phyloP scores from a whole-genome alignment of 352 stramenopile genomes.

The Phytophthora macrochlamydospora region DNA sequence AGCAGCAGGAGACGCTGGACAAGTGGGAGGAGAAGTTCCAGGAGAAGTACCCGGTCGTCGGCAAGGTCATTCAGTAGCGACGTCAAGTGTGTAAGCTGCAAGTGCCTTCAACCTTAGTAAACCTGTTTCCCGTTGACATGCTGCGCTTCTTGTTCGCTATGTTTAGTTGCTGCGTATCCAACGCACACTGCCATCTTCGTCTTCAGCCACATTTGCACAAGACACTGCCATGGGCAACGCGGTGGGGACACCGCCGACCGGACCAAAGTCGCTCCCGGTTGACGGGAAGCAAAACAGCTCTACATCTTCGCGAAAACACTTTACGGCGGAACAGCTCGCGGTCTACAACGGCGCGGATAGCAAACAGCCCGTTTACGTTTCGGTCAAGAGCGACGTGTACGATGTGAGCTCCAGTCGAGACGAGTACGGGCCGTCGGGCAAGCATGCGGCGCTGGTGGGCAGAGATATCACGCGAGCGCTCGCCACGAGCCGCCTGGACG shows the following conservation, averaged over 20 bases:
- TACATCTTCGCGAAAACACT: slow-evolving; percentile 38
- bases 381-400: slow-evolving; percentile 92
- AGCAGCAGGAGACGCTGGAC: slow-evolving; percentile 92
- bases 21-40: slow-evolving; percentile 98
- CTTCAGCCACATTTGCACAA: slow-evolving; percentile 10
- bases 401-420: slow-evolving; percentile 89
- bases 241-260: slow-evolving; percentile 31
- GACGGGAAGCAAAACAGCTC: slow-evolving; percentile 11
- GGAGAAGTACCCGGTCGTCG: slow-evolving; percentile 95
- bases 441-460: slow-evolving; percentile 89
- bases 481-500: slow-evolving; percentile 85
- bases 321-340: slow-evolving; percentile 83
- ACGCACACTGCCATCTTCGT: neutral
- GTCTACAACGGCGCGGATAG: slow-evolving; percentile 80
- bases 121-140: slow-evolving; percentile 11
- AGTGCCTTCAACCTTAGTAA: slow-evolving; percentile 11
- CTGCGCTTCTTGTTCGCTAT: slow-evolving; percentile 16
- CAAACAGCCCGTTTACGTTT: slow-evolving; percentile 91
- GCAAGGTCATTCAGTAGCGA: slow-evolving; percentile 62
- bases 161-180: slow-evolving; percentile 26
- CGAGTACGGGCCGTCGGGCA: slow-evolving; percentile 91
- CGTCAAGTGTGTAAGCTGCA: neutral
- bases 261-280: slow-evolving; percentile 23
- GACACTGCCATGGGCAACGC: slow-evolving; percentile 38
- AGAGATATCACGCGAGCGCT: slow-evolving; percentile 91